Base-by-base conservation (phyloP, 768 basidiomycete genomes). In the Termitomyces sp. region DNA sequence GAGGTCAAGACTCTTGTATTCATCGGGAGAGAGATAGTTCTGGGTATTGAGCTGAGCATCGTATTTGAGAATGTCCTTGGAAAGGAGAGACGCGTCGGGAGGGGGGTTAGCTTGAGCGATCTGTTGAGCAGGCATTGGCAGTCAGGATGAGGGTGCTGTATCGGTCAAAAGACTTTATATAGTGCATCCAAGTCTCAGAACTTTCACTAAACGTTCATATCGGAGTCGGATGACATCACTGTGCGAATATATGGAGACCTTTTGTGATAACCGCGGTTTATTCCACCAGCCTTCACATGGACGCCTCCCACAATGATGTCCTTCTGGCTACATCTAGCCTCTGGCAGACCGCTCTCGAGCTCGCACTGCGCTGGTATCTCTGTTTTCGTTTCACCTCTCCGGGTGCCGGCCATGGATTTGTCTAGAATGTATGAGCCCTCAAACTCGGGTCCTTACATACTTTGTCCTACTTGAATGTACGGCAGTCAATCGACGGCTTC, bases 91-190 rank as follows among this genome's bases (percentile, higher is more conserved):
- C 1, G 82, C 71, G 54, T 88, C 88, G 5, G 89, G 74, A 49
- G 85, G 81, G 3, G 89, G 87, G 59, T 88, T 87, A 41, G 85
- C 75, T 62, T 79, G 72, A n/a, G 70, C 69, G 43, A 86, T 71
- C 40, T 69, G 66, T 61, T 86, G 83, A 28, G 66, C 83, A 66
- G 85, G 83, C 86, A 87, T 53, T n/a, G 37, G 49, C n/a, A 5
- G 32, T 9, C 0, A 45, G 19, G 35, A 32, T 54, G 45, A 40
- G 22, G 41, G 19, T 22, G 32, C 22, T 21, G 17, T 28, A 53
- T 53, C 1, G 30, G 3, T 38, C 11, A 1, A 24, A 6, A 17
- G 1, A 9, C 17, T 26, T 38, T 35, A n/a, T 40, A n/a, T 8
- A 5, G n/a, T 1, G 24, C 5, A 14, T 3, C 9, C 5, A n/a